Evolutionary conservation across 352 stramenopile species (phyloP), one percentile per base, ranked within the genome.

Genomic region (Globisporangium solare): DNA sequence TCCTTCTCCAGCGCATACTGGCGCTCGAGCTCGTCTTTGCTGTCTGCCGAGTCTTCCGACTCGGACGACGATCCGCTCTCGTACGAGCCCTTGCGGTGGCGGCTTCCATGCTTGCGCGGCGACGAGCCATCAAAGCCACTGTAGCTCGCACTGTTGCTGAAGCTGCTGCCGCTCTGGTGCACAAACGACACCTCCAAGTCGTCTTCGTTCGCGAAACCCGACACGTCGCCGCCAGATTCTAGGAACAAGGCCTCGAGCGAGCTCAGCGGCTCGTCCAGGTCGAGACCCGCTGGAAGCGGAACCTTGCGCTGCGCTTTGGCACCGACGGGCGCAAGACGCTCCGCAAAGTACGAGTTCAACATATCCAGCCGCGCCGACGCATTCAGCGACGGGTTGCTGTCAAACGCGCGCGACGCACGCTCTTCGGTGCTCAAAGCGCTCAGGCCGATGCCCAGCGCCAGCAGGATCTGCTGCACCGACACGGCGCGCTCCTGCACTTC

Each of bases 401-500:
- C 73, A 47, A 95, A 92, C 2, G 78, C 84, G 1, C 78, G 72
- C 21, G 80, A 74, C 11, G 73, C 79, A 24, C 85, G 80, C 51
- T 88, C 79, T 39, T 92, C 76, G 6, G 75, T 55, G 3, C 63
- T 79, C 13, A 94, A 52, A 6, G 79, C 70, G 31, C 66, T 71
- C 22, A 82, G 66, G 12, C 85, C 85, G 21, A 92, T 77, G 14
- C 73, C 67, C 18, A 91, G 67, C 15, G 76, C 71, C 27, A 88
- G 57, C 55, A 89, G 58, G 14, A 89, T 74, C 60, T 90, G 76
- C 59, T 92, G 74, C n/a, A 92, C 47, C 20, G 86, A 91, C 35
- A 96, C 89, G 11, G 94, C 89, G 59, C 95, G 84, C 71, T 99
- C 96, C 67, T 98, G 89, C 11, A 99, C 96, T 70, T 98, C 92